Conservation (phyloP, 352 stramenopile genomes). For the Phytophthora meadii region DNA sequence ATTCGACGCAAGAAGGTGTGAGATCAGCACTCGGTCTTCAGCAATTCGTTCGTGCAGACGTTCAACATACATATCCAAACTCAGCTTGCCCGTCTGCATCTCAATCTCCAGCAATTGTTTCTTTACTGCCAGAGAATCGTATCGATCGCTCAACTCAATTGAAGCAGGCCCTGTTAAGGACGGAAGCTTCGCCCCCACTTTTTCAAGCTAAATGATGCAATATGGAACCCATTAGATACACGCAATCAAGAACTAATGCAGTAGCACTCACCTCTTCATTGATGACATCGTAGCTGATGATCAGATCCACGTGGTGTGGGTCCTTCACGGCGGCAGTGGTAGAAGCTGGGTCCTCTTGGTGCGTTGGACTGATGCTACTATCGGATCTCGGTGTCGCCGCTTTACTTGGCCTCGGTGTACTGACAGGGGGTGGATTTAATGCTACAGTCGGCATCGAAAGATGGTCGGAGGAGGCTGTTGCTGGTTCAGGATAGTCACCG, state of each 20-base stretch:
- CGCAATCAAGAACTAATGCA: not conserved
- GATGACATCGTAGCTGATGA: conserved; percentile 88
- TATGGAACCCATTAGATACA: not conserved
- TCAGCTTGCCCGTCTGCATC: conserved; percentile 84
- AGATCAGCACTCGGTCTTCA: conserved; percentile 58
- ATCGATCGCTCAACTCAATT: conserved; percentile 56
- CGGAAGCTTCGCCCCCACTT: conserved; percentile 62
- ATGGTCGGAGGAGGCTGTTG: conserved; percentile 4
- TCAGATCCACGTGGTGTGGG: conserved; percentile 72
- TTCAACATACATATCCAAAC: conserved; percentile 71
- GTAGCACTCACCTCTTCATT: conserved; percentile 70
- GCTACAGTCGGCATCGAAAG: conserved; percentile 19
- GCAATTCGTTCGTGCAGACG: conserved; percentile 56
- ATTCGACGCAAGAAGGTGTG: conserved; percentile 47
- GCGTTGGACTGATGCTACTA: not conserved
- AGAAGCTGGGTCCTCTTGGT: conserved; percentile 9
- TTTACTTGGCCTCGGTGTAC: conserved; percentile 1
- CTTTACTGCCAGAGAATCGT: conserved; percentile 76
- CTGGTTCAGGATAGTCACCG: conserved; percentile 56
- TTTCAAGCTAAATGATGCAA: conserved; percentile 53
- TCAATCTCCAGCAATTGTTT: conserved; percentile 86
- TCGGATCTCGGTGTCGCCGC: not conserved
- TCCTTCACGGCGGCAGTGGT: conserved; percentile 26
- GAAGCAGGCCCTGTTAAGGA: conserved; percentile 42
- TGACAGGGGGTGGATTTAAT: conserved; percentile 9